Base-by-base conservation (phyloP, 805 yeast genomes). In the Starmera dryadoides region DNA sequence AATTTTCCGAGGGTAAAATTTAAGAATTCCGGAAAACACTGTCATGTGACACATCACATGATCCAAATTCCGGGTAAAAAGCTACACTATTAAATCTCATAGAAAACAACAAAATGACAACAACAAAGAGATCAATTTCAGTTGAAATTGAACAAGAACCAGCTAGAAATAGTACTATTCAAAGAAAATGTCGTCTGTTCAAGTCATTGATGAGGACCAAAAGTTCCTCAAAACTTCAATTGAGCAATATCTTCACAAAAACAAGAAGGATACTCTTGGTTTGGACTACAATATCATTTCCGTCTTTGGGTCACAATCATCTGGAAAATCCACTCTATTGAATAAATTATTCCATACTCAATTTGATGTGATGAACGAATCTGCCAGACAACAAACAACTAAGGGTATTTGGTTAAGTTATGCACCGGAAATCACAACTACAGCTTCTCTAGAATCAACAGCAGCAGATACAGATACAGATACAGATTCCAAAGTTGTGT, bases 291-390 rank as follows among this genome's bases (percentile, higher is more conserved):
- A 93, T 59, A 79, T 93, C 16, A 86, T 93, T 4, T 81, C 98
- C 0, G 98, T 93, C 30, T 93, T 93, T 68, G 98, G 98, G 5
- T 87, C 96, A 1, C 98, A 93, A 58, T 83, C 95, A 3, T 88
- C 97, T 4, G 98, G 98, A 39, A 93, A 93, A 62, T 87, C 96
- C 2, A 93, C 98, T 1, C 69, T 93, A 42, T 70, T 93, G 52
- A 93, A 93, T 63, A 76, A 78, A 33, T 63, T 93, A 41, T 93
- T 93, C 64, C 83, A 83, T 46, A 93, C 98, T 9, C 63, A 72
- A 33, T 93, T 93, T 56, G 96, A 86, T 51, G 95, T 91, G 18
- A 93, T 93, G 98, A 85, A 86, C 61, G 96, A 87, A 45, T 60
- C 71, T 14, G 73, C 71, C 43, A 77, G 98, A 50, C 89, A 84